Base-by-base conservation (phyloP, 73 alveolate species). In the Symbiodinium pilosum region DNA sequence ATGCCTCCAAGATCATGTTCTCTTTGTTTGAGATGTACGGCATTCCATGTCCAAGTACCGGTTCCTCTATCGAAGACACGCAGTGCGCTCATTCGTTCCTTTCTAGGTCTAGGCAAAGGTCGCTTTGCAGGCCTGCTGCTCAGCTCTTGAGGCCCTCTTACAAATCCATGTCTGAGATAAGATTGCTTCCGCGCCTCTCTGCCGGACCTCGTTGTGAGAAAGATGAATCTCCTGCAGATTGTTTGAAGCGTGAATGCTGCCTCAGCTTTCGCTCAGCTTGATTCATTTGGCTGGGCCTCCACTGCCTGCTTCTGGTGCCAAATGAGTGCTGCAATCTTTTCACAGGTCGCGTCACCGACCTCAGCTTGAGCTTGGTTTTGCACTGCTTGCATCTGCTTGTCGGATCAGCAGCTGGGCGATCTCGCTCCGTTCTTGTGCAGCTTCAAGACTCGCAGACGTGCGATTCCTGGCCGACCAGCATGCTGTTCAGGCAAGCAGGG, bases 171-270 rank as follows among this genome's bases (percentile, higher is more conserved):
- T n/a, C n/a, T n/a, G n/a, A n/a, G n/a, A n/a, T n/a, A n/a, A n/a
- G n/a, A n/a, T n/a, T n/a, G 56, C 81, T 40, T 14, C 59, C 2
- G 7, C 3, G 83, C 98, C 98, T 26, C 40, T 92, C 36, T 75
- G 98, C 83, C 81, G 92, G 28, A 92, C 64, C 59, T 42, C 91
- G 51, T 92, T 92, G 83, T 92, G 98, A 34, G 98, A 92, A 4
- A 92, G 84, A 91, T 92, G 98, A 69, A 92, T 92, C 91, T 92
- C 98, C 98, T 92, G 92, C n/a, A n/a, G n/a, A n/a, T n/a, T n/a
- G n/a, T n/a, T n/a, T n/a, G n/a, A 32, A n/a, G 16, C 41, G 40
- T 9, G 30, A 34, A 54, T 18, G 54, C 30, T 11, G 43, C 41
- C 43, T 5, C 20, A 81, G 14, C 36, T 21, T n/a, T n/a, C n/a